These are phyloP conservation scores for Penicillium capsulatum DNA, from an alignment of 2,329 filamentous ascomycete genomes.

Conservation along the genomic window DNA sequence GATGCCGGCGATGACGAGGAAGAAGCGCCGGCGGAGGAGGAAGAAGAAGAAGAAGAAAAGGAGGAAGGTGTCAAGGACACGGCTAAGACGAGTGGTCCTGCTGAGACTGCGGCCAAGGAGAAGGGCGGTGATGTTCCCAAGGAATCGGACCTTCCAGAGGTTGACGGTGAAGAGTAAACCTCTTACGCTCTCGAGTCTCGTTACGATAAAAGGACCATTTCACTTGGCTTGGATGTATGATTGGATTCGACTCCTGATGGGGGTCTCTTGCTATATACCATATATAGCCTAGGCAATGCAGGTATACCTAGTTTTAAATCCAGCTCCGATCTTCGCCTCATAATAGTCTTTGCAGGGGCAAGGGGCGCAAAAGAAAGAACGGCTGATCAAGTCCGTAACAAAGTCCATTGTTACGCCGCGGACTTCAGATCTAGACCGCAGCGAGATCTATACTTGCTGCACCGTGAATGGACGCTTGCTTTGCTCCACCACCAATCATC, in stretches of 20 bases:
- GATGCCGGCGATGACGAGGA: constrained; percentile 20
- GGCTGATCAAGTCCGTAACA: no score
- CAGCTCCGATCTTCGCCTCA: no score
- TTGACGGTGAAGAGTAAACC: constrained; percentile 28
- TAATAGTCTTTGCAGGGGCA: no score
- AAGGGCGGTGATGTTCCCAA: constrained; percentile 31
- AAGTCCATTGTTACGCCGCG: no score
- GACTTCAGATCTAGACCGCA: no score
- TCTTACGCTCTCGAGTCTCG: neutral
- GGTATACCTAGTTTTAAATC: no score
- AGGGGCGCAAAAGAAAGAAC: no score
- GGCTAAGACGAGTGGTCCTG: constrained; percentile 32
- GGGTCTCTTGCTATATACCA: no score
- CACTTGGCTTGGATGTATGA: constrained; percentile 2
- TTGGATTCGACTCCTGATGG: neutral
- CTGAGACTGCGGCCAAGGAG: constrained; percentile 31
- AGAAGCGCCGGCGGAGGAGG: constrained; percentile 18
- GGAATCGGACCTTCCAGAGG: constrained; percentile 30
- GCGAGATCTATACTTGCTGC: no score
- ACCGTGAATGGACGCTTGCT: no score
- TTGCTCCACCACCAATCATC: no score
- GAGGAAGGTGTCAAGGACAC: constrained; percentile 29
- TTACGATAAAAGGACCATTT: constrained; percentile 4
- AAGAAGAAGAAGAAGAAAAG: constrained; percentile 14
- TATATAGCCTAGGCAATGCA: no score